Base-by-base conservation (phyloP, 345 rosid species). In the Angophora floribunda region DNA sequence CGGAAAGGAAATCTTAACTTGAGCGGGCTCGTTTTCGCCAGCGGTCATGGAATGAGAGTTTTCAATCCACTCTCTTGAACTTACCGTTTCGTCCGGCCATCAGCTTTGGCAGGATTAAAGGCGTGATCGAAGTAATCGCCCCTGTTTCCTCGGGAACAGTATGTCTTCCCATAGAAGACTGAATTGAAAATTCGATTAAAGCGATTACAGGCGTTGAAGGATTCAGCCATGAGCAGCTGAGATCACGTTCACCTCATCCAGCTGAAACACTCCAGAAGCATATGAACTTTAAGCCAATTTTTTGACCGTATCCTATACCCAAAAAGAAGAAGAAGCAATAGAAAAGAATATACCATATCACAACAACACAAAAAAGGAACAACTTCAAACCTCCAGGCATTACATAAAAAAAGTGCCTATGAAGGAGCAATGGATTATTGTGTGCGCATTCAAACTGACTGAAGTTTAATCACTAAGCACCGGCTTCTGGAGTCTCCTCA, bases 401-500 rank as follows among this genome's bases (percentile, higher is more conserved):
- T 5, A 21, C 84, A 28, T 22, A 41, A 44, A 9, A 41, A 75
- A 19, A 49, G 19, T 41, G 49, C 49, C 84, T 9, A 75, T 5
- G 79, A 16, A 32, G 79, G 79, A 32, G 79, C 45, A 32, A 32
- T 67, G 32, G 45, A 32, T 67, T 17, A 17, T 70, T 16, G 44
- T 36, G 24, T 5, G 49, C 1, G 82, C 15, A 22, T 41, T 41
- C 84, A 41, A 36, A 36, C 82, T 10, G 49, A 75, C 13, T 7
- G 26, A 75, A 75, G 36, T 75, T 75, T 47, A 52, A 30, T 61
- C 13, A 21, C 59, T 87, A 91, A 86, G 87, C 93, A 13, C 92
- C 93, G 44, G 93, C 92, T 85, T 49, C 4, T 12, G 86, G 86
- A 36, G 88, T 52, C 50, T 78, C 85, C 50, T 78, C 84, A 78